These are phyloP conservation scores for Xerophyta viscosa DNA, from an alignment of 106 monocot genomes.

Conservation along the genomic window DNA sequence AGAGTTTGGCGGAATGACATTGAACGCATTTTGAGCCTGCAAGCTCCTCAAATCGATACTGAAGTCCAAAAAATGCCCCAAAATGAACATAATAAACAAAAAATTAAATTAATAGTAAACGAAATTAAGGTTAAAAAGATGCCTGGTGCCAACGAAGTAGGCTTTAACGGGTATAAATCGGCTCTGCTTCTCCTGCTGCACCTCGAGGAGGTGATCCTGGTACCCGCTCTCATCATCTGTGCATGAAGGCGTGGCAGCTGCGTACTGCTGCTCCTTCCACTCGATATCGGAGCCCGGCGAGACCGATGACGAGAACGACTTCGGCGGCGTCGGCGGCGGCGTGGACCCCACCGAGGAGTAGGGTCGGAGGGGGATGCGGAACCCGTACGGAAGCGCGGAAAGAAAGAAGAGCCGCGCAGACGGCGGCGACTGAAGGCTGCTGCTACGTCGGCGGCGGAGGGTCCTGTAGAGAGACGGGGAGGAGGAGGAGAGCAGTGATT, in stretches of 20 bases:
- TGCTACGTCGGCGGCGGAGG: constrained; percentile 11
- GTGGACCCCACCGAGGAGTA: neutral
- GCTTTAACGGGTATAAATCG: constrained; percentile 89
- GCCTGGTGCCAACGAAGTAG: constrained; percentile 85
- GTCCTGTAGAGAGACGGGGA: constrained; percentile 3
- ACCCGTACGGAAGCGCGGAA: neutral
- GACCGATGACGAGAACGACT: constrained; percentile 17
- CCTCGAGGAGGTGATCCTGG: constrained; percentile 59
- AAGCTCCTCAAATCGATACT: constrained; percentile 90
- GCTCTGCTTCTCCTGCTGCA: constrained; percentile 81
- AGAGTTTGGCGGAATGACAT: constrained; percentile 84
- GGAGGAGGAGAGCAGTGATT: constrained; percentile 18
- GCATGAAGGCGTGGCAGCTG: neutral
- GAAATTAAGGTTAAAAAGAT: neutral
- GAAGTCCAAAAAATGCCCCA: neutral
- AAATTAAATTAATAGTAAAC: neutral
- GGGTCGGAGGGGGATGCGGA: neutral
- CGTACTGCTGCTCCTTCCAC: constrained; percentile 21
- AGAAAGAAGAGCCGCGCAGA: neutral
- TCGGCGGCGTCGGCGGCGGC: neutral
- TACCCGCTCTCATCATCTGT: constrained; percentile 42
- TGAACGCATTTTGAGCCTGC: constrained; percentile 88
- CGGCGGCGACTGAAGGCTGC: constrained; percentile 28
- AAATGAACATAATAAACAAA: neutral
- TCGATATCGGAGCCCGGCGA: constrained; percentile 31